Base-by-base conservation (phyloP, 2,329 filamentous ascomycete species). In the Penicillium freii region DNA sequence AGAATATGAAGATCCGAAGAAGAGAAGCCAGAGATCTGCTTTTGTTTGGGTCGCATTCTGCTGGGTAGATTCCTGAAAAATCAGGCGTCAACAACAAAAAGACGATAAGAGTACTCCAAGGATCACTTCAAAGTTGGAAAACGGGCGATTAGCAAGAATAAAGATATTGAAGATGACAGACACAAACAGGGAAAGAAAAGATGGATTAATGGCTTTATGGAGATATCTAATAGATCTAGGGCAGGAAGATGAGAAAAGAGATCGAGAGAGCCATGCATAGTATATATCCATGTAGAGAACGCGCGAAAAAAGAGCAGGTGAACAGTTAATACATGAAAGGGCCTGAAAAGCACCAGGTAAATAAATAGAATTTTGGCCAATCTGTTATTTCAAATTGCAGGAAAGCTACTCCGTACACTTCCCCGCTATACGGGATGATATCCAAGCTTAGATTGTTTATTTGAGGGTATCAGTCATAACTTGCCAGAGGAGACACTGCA, bases 391-490 rank as follows among this genome's bases (percentile, higher is more conserved):
- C 29, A 34, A 44, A 44, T 19, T 10, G 19, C 4, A 52, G 17
- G 17, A 9, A 43, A 34, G 6, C 10, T 25, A 21, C 21, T 21
- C 21, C 21, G 21, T 21, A 36, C 39, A 36, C 25, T 21, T 27
- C 21, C 21, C 8, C 17, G 21, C 39, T 44, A 34, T 7, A 36
- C 17, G 10, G 39, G 49, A 34, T 34, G 49, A 48, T 33, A 38
- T 34, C 19, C 34, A 40, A 46, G 5, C 13, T 29, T 15, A 10
- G 8, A 45, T 44, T 51, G 31, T 50, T 42, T 25, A 51, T 59
- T 46, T 34, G 21, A 62, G 61, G 56, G 57, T 61, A 60, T 58
- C 58, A 56, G 58, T 38, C 21, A 36, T 52, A 25, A 27, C 33
- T 51, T 46, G 38, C 40, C 51, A 47, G 42, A 25, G 27, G 6